phyloP scores from a whole-genome alignment of 2,329 filamentous ascomycete genomes.

The Talaromyces sp. region DNA sequence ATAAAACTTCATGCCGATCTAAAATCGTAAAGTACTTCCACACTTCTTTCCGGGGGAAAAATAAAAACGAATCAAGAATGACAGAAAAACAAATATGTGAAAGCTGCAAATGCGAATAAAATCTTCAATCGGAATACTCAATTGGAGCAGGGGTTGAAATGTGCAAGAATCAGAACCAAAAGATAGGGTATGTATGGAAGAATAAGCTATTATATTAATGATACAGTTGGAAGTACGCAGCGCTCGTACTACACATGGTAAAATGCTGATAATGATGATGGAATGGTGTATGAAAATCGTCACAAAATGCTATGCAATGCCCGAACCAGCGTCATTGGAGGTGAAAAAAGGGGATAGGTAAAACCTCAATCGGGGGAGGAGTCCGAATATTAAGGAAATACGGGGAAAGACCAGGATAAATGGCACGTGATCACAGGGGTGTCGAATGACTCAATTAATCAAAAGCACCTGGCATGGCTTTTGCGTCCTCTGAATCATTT shows the following conservation, averaged over 20 bases:
- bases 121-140: background rate
- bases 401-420: background rate
- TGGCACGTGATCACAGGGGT: background rate
- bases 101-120: background rate
- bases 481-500: background rate
- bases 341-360: background rate
- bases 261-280: background rate
- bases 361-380: background rate
- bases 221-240: conserved; percentile 1
- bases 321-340: conserved; percentile 7
- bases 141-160: background rate
- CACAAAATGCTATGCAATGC: conserved; percentile 10
- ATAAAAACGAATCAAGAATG: background rate
- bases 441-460: background rate
- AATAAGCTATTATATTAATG: conserved; percentile 2
- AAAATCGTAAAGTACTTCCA: background rate
- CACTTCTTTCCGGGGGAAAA: background rate
- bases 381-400: background rate
- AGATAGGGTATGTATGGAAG: conserved; percentile 4
- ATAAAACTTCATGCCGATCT: background rate
- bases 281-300: conserved; percentile 1
- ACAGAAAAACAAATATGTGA: background rate
- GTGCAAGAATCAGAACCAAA: background rate
- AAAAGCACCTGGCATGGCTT: conserved; percentile 17
- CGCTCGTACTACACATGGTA: background rate